Evolutionary conservation across 2,329 filamentous ascomycete species (phyloP), one percentile per base, ranked within the genome.

Genomic region (Cucurbitaria berberidis): DNA sequence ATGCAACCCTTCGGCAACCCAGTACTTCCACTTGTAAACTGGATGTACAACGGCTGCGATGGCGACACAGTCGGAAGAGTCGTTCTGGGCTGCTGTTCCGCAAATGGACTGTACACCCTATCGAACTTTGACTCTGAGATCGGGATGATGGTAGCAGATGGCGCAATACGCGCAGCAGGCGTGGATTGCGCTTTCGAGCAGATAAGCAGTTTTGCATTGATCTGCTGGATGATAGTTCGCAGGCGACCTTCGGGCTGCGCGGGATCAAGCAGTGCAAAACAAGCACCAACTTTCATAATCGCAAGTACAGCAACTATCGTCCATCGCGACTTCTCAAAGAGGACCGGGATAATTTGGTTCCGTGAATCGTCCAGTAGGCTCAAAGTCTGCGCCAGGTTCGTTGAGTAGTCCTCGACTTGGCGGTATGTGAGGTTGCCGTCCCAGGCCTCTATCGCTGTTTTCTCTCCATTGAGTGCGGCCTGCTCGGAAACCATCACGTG

Each of bases 401-500:
- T 65, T 0, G 74, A 73, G 43, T 69, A 70, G 22, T 62, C 58
- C n/a, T 75, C 65, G 4, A 76, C 61, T 59, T 76, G 63, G 5
- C 53, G 59, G 43, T 76, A 76, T 1, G 72, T 75, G 27, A 75
- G 51, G 11, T 27, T 64, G 6, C 72, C 74, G 30, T 76, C 73
- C 74, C 74, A 76, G 3, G 73, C 69, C 21, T 69, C 71, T 13
- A 77, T 67, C 7, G 76, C 77, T 4, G 64, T 63, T 48, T 76
- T 76, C 2, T 74, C 62, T 0, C 74, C 72, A 13, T 69, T 56
- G 10, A 62, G 54, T 35, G 55, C 55, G 13, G 74, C 74, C 62
- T 70, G 76, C 46, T 79, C 66, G 4, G 75, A 64, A 15, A 83
- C 66, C 49, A 81, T 72, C 1, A 80, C 77, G 54, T 82, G 79